Base-by-base conservation (phyloP, 805 yeast genomes). In the Teunomyces funiuensis region DNA sequence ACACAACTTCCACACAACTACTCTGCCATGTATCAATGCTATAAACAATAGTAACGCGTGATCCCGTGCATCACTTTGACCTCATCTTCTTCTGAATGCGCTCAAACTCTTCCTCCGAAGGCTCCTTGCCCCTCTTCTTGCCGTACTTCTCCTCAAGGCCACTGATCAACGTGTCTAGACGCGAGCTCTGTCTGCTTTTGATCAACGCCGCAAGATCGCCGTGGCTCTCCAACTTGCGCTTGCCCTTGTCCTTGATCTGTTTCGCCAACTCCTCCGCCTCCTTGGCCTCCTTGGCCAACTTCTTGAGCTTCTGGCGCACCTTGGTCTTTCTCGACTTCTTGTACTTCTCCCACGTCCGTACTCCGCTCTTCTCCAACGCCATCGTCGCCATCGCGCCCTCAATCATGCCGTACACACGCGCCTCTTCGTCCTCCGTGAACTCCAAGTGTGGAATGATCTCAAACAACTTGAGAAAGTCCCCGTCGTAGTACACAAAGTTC, bases 381-480 rank as follows among this genome's bases (percentile, higher is more conserved):
- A 66, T 63, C 1, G 63, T 62, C 13, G 52, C 50, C 22, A 22
- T 33, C 5, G 33, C 28, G 1, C 41, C 44, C 23, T 71, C 65
- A 20, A 88, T 75, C 1, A 81, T 69, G 2, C 57, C 58, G 42
- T 74, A 77, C 33, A 85, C 71, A 28, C 96, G 71, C 23, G 61
- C 62, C 52, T 86, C 95, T 51, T 83, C 88, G 0, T 57, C 66
- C 27, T 69, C 74, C 28, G 65, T 65, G 33, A 83, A 72, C 46
- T 84, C 89, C 39, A 85, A 71, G 61, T 89, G 96, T 7, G 93
- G 85, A 3, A 89, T 82, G 25, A 73, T 70, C 57, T 88, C 95
- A 55, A 88, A 85, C 5, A 88, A 65, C 38, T 70, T 68, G 34
- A 82, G 66, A 52, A 88, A 77, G 52, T 86, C 87, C 4, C 96